phyloP scores from a whole-genome alignment of 164 flowering plant species.

The Berberis vulgaris region DNA sequence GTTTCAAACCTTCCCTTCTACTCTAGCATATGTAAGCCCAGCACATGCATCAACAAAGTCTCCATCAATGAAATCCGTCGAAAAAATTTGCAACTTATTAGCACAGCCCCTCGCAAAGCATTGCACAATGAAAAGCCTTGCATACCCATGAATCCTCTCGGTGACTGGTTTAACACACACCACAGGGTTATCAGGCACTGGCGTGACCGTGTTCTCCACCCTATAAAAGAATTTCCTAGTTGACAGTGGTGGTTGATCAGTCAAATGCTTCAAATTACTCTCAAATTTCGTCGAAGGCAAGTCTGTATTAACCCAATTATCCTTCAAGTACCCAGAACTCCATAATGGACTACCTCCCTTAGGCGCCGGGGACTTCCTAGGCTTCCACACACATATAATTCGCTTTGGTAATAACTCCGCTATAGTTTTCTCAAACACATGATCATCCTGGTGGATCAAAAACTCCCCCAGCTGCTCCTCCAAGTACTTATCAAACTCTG shows the following conservation, averaged over 20 bases:
- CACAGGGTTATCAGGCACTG: conserved; percentile 76
- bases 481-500: conserved; percentile 77
- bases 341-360: conserved; percentile 58
- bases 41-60: conserved; percentile 92
- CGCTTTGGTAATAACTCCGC: conserved; percentile 72
- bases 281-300: conserved; percentile 81
- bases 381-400: conserved; percentile 87
- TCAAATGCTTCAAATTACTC: conserved; percentile 68
- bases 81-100: conserved; percentile 72
- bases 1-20: conserved; percentile 56
- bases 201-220: conserved; percentile 94
- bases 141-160: conserved; percentile 53
- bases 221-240: conserved; percentile 72
- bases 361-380: conserved; percentile 63
- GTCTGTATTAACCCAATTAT: conserved; percentile 90
- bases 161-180: conserved; percentile 79
- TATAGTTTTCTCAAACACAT: conserved; percentile 58
- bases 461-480: conserved; percentile 63
- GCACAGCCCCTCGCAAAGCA: conserved; percentile 40
- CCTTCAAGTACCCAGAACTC: conserved; percentile 69
- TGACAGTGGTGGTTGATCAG: conserved; percentile 53
- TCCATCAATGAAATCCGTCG: conserved; percentile 77
- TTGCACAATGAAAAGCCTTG: conserved; percentile 61
- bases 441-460: conserved; percentile 71
- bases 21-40: conserved; percentile 62